These are phyloP conservation scores for Galerina marginata DNA, from an alignment of 768 basidiomycete genomes.

Conservation along the genomic window DNA sequence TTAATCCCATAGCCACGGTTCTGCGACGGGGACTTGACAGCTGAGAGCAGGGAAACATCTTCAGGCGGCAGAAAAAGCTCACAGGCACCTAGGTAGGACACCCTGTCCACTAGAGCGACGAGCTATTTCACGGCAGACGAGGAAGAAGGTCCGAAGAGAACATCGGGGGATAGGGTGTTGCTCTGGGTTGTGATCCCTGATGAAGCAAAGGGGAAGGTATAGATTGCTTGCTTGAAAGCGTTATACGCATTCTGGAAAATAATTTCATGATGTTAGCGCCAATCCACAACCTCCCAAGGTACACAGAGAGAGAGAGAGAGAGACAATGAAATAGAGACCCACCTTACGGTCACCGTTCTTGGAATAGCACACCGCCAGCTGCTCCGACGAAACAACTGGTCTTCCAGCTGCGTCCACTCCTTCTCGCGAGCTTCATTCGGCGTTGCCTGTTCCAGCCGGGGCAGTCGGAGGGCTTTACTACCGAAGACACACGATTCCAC, in stretches of 20 bases:
- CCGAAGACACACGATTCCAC: constrained; percentile 65
- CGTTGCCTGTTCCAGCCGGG: constrained; percentile 11
- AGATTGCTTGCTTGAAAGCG: constrained; percentile 57
- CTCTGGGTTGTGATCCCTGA: constrained; percentile 44
- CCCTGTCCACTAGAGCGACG: constrained; percentile 61
- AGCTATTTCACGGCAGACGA: constrained; percentile 58
- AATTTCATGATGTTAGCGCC: background rate
- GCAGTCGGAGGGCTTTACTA: constrained; percentile 45
- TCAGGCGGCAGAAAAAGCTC: constrained; percentile 63
- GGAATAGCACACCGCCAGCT: constrained; percentile 77
- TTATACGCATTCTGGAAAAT: constrained; percentile 62
- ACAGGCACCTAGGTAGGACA: constrained; percentile 69
- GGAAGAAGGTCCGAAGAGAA: constrained; percentile 42
- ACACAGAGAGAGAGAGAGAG: constrained; percentile 7
- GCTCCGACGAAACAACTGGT: constrained; percentile 75
- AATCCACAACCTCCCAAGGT: background rate
- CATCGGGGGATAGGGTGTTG: constrained; percentile 29
- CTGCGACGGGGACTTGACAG: constrained; percentile 8
- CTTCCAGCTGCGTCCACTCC: constrained; percentile 65
- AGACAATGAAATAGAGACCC: constrained; percentile 21
- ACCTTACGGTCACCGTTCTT: constrained; percentile 84
- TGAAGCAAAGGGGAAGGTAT: constrained; percentile 55
- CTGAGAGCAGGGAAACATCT: constrained; percentile 51
- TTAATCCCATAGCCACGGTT: background rate
- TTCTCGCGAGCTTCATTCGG: constrained; percentile 30